Evolutionary conservation across 2,329 filamentous ascomycete genomes (phyloP).

Genomic region (Talaromyces amestolkiae): DNA sequence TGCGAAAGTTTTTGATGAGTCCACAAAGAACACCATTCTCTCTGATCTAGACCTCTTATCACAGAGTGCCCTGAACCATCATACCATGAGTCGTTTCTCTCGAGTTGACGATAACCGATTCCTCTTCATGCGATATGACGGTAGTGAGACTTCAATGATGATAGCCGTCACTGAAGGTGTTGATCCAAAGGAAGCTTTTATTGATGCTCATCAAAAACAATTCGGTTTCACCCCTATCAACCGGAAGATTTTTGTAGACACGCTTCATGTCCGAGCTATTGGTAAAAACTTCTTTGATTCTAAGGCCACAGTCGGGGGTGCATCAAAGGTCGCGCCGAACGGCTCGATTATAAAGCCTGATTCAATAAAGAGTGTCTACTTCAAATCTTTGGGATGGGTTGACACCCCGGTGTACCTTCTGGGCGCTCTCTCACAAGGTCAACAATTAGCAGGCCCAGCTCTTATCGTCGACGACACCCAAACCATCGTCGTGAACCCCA

Average conservation of each 20-base stretch:
- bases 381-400: not conserved
- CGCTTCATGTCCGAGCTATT: constrained; percentile 61
- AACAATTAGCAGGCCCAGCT: constrained; percentile 32
- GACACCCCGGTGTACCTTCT: constrained; percentile 29
- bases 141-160: constrained; percentile 60
- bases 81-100: not conserved
- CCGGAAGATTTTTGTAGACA: constrained; percentile 75
- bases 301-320: not conserved
- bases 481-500: constrained; percentile 85
- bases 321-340: not conserved
- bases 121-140: constrained; percentile 59
- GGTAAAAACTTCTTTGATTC: constrained; percentile 14
- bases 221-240: constrained; percentile 77
- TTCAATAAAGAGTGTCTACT: not conserved
- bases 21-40: not conserved
- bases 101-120: not conserved
- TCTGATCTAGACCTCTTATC: not conserved
- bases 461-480: constrained; percentile 67
- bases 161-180: constrained; percentile 3
- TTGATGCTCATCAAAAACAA: constrained; percentile 66
- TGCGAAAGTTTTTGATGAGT: constrained; percentile 19
- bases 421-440: constrained; percentile 22
- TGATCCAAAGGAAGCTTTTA: constrained; percentile 1
- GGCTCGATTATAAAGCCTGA: not conserved
- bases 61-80: constrained; percentile 26